Evolutionary conservation across 768 basidiomycete genomes (phyloP), one percentile per base, ranked within the genome.

Genomic region (Rhizopogon salebrosus): DNA sequence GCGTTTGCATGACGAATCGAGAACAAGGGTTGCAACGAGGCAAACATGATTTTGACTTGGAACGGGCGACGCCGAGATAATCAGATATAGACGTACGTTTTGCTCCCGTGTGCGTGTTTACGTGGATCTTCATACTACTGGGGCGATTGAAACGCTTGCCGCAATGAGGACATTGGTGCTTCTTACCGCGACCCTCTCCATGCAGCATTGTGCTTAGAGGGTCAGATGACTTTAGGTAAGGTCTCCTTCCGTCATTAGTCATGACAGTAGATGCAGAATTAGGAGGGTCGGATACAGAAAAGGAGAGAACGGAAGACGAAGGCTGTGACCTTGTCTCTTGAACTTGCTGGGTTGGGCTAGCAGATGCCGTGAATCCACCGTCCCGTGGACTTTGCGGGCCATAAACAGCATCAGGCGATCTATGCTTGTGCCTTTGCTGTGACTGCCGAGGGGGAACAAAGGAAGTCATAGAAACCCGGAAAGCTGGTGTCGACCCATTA

Each of bases 141-240:
- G 72, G 72, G 39, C 72, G 66, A 59, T 71, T 72, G 67, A 73
- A 73, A 41, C 73, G 70, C 65, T 73, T 73, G 43, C 66, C 68
- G 53, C 72, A 73, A 29, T 68, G 67, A 7, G 67, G 66, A 43
- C 72, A 73, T 27, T 67, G 64, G 48, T 73, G 72, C 54, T 70
- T 69, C 62, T 68, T 68, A 34, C 66, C 66, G 51, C 66, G 60
- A 6, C 66, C 66, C 58, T 68, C 66, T 16, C 56, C 59, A 43
- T 70, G 66, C 6, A 70, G 57, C 0, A 58, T 49, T 10, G 64
- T 54, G 43, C 58, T 58, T 22, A 64, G 53, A 54, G 65, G 58
- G 26, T 67, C 66, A 45, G 66, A 41, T 2, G 57, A 67, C 53
- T 66, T 54, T 26, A 69, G 41, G 49, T 68, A 66, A 18, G 65